Conservation (phyloP, 2,329 filamentous ascomycete genomes). For the Colletotrichum nymphaeae region DNA sequence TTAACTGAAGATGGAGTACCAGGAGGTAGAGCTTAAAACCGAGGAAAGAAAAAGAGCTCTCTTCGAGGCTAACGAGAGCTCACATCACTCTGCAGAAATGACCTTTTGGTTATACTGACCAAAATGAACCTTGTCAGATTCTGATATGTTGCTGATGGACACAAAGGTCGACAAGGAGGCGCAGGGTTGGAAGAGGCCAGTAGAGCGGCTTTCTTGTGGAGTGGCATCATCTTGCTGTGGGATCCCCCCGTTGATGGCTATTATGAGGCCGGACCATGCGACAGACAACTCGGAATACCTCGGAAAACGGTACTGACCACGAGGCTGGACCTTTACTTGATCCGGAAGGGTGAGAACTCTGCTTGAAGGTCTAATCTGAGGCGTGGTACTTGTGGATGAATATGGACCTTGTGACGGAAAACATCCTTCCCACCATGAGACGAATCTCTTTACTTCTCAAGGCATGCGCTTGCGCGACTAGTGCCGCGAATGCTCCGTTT, state of each 20-base stretch:
- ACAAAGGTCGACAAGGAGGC: not conserved
- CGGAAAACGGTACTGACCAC: too few relatives aligned
- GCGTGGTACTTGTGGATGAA: too few relatives aligned
- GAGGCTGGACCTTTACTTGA: not conserved
- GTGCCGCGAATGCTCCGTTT: too few relatives aligned
- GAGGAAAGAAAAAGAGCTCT: not conserved
- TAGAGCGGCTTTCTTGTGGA: too few relatives aligned
- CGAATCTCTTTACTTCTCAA: too few relatives aligned
- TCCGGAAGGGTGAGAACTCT: not conserved
- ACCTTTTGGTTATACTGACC: not conserved
- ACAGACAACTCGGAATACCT: not conserved
- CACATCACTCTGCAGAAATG: not conserved
- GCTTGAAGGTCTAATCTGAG: not conserved
- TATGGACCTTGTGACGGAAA: too few relatives aligned
- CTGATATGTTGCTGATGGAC: not conserved
- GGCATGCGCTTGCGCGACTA: too few relatives aligned
- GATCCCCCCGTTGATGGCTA: not conserved
- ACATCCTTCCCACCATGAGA: too few relatives aligned
- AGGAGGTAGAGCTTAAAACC: not conserved
- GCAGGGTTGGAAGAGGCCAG: not conserved
- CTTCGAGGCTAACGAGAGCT: not conserved
- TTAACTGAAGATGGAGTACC: not conserved
- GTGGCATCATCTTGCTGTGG: not conserved
- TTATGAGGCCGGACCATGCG: not conserved
- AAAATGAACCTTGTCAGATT: not conserved